A percentile compares a stretch with the other conserved stretches of the same genome.
These are phyloP conservation scores for Populus nigra DNA, from an alignment of 345 rosid genomes.

Conservation along the genomic window DNA sequence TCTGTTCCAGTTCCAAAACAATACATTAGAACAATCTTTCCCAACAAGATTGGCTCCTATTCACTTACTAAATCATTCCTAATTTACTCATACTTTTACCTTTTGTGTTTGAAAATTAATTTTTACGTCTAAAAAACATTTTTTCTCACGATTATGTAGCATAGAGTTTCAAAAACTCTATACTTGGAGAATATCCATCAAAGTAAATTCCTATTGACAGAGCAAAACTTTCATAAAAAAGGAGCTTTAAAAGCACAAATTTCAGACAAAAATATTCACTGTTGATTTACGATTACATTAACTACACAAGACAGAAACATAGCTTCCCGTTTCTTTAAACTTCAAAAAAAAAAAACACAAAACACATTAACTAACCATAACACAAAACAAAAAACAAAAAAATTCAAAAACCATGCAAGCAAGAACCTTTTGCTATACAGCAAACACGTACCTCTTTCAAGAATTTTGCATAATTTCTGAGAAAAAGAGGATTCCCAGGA, in stretches of 20 bases:
- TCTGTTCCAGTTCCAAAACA: constrained; percentile 42
- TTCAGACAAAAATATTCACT: not conserved
- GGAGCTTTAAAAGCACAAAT: not conserved
- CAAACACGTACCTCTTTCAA: constrained; percentile 67
- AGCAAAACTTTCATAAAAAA: not conserved
- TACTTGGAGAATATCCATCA: not conserved
- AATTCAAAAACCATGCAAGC: not conserved
- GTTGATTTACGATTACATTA: not conserved
- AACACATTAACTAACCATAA: not conserved
- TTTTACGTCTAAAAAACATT: not conserved
- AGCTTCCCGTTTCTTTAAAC: not conserved
- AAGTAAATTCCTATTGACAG: not conserved
- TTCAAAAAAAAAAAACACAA: not conserved
- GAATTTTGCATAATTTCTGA: constrained; percentile 77
- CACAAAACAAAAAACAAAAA: not conserved
- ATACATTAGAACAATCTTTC: not conserved
- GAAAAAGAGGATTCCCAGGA: constrained; percentile 75
- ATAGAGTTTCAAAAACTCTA: not conserved
- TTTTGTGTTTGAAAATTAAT: not conserved
- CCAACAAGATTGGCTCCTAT: not conserved
- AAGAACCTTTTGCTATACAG: not conserved
- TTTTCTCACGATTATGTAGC: not conserved
- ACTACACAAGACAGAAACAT: not conserved
- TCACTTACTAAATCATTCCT: not conserved
- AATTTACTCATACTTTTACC: not conserved